phyloP scores from a whole-genome alignment of 371 early-diverging fungal genomes.

The Phascolomyces articulosus region DNA sequence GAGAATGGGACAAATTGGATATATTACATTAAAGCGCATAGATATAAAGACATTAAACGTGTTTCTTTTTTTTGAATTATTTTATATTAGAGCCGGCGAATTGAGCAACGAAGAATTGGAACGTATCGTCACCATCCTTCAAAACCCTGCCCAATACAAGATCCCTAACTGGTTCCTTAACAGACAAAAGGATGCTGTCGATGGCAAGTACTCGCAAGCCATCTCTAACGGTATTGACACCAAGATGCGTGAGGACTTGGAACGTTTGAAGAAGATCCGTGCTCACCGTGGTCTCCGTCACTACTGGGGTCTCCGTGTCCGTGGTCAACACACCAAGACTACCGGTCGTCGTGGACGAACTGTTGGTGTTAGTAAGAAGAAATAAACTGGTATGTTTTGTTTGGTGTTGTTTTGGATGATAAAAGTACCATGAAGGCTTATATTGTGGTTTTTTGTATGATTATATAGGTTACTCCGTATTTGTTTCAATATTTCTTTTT shows the following conservation, averaged over 20 bases:
- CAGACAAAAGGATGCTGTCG: slow-evolving; percentile 96
- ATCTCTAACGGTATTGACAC: slow-evolving; percentile 95
- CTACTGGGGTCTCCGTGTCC: slow-evolving; percentile 95
- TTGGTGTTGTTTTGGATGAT: no score
- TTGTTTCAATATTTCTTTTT: not conserved
- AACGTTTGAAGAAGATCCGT: slow-evolving; percentile 97
- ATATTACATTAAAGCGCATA: no score
- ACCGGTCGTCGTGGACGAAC: slow-evolving; percentile 97
- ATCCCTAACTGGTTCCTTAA: slow-evolving; percentile 99
- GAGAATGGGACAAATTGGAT: no score
- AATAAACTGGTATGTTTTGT: slow-evolving; percentile 40
- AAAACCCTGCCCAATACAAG: slow-evolving; percentile 93
- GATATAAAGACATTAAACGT: no score
- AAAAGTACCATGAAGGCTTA: no score
- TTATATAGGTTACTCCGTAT: not conserved
- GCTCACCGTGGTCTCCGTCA: slow-evolving; percentile 95
- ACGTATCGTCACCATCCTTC: slow-evolving; percentile 87
- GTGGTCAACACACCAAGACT: slow-evolving; percentile 97
- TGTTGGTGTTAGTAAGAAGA: slow-evolving; percentile 99
- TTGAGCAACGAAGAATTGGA: slow-evolving; percentile 92
- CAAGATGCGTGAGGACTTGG: slow-evolving; percentile 96
- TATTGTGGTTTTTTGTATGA: no score
- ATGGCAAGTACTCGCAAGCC: slow-evolving; percentile 93
- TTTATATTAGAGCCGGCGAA: slow-evolving; percentile 89
- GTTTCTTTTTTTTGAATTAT: not conserved